Percentiles rank a stretch among this genome's conserved stretches.
These are phyloP conservation scores for Yarrowia keelungensis DNA, from an alignment of 805 yeast species.

Conservation along the genomic window DNA sequence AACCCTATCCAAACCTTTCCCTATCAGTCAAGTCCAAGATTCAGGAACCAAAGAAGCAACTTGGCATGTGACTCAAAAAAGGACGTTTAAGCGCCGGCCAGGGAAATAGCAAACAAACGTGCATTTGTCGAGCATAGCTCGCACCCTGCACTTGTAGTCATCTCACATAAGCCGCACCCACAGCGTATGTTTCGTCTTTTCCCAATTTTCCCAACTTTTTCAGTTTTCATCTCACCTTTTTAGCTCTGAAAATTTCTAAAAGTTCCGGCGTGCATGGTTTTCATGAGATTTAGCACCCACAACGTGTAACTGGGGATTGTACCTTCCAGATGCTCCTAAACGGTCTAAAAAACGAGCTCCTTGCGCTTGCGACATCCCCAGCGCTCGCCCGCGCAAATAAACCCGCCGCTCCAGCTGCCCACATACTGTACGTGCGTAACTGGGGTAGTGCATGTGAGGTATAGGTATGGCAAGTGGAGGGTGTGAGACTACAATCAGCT, in stretches of 20 bases:
- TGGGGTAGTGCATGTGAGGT: not conserved
- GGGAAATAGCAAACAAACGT: not conserved
- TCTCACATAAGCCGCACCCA: constrained; percentile 13
- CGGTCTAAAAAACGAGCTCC: not conserved
- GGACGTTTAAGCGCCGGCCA: no score
- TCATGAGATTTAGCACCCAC: not conserved
- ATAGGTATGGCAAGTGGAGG: no score
- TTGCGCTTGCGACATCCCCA: not conserved
- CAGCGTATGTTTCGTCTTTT: not conserved
- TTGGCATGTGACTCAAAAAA: not conserved
- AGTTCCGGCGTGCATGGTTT: no score
- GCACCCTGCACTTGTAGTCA: constrained; percentile 9
- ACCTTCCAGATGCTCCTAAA: not conserved
- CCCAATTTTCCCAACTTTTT: not conserved
- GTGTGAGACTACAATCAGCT: no score
- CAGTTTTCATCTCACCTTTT: not conserved
- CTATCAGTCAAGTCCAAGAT: constrained; percentile 7
- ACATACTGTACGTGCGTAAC: not conserved
- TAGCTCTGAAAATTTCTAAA: constrained; percentile 11
- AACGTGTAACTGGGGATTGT: constrained; percentile 3
- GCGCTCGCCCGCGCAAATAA: not conserved
- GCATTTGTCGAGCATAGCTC: not conserved
- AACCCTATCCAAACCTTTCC: not conserved
- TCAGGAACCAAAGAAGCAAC: constrained; percentile 2
- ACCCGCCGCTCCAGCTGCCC: not conserved